Conservation (phyloP, 495 filamentous ascomycete genomes). For the Penicillium alfredii region DNA sequence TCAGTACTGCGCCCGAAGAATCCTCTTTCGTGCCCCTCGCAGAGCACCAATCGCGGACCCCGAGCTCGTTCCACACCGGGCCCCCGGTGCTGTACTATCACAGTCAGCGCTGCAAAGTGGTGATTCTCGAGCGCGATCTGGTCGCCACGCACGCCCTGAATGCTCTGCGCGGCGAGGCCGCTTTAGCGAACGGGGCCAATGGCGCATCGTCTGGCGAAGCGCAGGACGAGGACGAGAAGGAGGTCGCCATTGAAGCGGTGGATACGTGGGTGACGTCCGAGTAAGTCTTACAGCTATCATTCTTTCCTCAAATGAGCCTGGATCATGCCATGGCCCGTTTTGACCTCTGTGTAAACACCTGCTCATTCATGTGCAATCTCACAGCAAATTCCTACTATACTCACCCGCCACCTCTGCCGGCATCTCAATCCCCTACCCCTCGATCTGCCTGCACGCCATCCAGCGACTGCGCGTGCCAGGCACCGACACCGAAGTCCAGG, state of each 20-base stretch:
- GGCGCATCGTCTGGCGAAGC: conserved; percentile 3
- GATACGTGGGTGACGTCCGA: conserved; percentile 75
- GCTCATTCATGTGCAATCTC: conserved; percentile 1
- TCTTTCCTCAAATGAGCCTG: no score
- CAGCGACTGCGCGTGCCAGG: conserved; percentile 51
- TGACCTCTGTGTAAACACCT: no score
- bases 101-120: conserved; percentile 54
- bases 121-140: conserved; percentile 41
- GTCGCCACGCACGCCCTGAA: conserved; percentile 23
- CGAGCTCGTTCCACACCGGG: conserved; percentile 70
- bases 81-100: conserved; percentile 78
- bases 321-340: no score
- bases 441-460: conserved; percentile 83
- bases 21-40: conserved; percentile 64
- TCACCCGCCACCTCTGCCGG: conserved; percentile 54
- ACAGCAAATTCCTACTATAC: conserved; percentile 73
- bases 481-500: conserved; percentile 42
- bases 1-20: conserved; percentile 43
- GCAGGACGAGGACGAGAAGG: conserved; percentile 34
- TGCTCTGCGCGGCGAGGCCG: conserved; percentile 20
- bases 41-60: conserved; percentile 80
- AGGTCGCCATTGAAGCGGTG: conserved; percentile 45
- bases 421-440: conserved; percentile 77
- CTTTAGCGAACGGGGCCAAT: conserved; percentile 15
- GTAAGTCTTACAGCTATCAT: conserved; percentile 41